Evolutionary conservation across 1,284 basidiomycete species (phyloP).

Genomic region (Rhizoctonia solani): DNA sequence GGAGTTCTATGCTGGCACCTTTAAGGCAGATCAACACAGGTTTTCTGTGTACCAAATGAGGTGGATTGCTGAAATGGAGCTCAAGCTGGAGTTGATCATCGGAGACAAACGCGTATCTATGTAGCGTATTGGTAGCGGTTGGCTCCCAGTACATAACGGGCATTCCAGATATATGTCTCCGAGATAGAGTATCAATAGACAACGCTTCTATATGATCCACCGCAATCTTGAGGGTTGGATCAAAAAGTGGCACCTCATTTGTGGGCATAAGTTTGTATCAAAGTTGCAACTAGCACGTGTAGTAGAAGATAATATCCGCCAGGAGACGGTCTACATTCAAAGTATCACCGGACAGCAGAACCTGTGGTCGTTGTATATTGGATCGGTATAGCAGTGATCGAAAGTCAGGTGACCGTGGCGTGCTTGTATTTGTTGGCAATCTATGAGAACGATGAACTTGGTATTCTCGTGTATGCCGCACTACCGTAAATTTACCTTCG

Average conservation of each 20-base stretch:
- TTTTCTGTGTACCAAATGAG: not conserved
- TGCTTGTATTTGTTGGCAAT: not conserved
- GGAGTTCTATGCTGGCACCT: not conserved
- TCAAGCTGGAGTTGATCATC: not conserved
- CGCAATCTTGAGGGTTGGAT: conserved; percentile 6
- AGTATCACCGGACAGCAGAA: not conserved
- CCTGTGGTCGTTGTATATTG: no score
- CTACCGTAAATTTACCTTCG: not conserved
- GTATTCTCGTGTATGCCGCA: not conserved
- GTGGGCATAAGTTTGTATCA: not conserved
- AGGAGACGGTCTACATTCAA: no score
- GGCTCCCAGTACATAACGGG: conserved; percentile 8
- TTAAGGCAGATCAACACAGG: conserved; percentile 15
- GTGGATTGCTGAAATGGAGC: conserved; percentile 1
- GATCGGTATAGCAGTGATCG: not conserved
- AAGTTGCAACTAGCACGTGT: not conserved
- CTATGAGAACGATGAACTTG: not conserved
- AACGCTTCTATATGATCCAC: not conserved
- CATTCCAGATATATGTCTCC: conserved; percentile 1
- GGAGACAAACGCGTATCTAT: conserved; percentile 6
- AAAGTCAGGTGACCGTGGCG: not conserved
- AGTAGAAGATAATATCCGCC: no score
- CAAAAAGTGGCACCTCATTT: not conserved
- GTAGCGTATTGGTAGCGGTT: not conserved
- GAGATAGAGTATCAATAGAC: not conserved